Evolutionary conservation across 1,139 yeast genomes (phyloP), one percentile per base, ranked within the genome.

Genomic region (Debaryomyces sp.): DNA sequence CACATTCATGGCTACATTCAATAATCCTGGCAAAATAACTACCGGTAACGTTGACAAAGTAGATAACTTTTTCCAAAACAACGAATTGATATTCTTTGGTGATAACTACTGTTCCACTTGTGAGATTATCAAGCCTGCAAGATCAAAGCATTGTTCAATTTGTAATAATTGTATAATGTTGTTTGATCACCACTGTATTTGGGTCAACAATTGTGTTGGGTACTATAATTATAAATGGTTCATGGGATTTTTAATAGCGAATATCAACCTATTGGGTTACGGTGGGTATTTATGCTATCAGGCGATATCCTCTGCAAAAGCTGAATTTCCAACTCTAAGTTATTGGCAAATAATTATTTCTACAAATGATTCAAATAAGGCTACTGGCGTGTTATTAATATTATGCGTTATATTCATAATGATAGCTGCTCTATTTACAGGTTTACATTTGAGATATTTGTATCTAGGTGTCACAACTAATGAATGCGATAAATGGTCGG

Each of bases 171-270:
- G 99, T 63, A 73, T 87, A 4, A 70, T 85, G 32, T 62, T 87
- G 52, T 83, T 79, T 57, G 99, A 94, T 63, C 99, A 94, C 63
- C 98, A 94, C 67, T 94, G 99, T 62, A 68, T 90, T n/a, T 94
- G 97, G 97, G 70, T 92, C 50, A 92, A 92, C 68, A 91, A 89
- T 61, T 94, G 98, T 66, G 80, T 94, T 29, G 98, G 97, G 0
- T 78, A 78, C 58, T 75, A 81, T 45, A 94, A 94, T 61, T 88
- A 83, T 66, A 71, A 80, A 41, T 89, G 84, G 78, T 94, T 94
- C 61, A 58, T 88, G 46, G 53, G 69, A 7, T 92, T 86, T 59
- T 67, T 94, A 41, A 33, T 77, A 0, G 70, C 84, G 32, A 86
- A 89, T 53, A 63, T 79, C 34, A 64, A 78, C 53, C 73, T 87